Evolutionary conservation across 2,329 filamentous ascomycete species (phyloP).

Genomic region (Colletotrichum spaethianum): DNA sequence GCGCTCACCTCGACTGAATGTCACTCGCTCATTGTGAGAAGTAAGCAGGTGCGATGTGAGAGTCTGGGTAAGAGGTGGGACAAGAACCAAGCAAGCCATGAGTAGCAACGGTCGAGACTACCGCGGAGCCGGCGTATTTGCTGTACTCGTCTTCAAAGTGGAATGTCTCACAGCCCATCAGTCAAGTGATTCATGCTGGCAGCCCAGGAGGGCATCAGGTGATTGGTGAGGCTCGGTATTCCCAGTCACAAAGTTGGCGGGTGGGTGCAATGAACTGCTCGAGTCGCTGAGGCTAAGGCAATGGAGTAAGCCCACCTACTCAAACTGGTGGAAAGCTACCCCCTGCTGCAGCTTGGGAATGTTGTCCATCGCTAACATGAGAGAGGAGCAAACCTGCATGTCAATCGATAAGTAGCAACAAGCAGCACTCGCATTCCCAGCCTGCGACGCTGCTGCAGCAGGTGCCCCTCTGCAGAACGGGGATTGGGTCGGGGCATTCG

Average conservation of each 20-base stretch:
- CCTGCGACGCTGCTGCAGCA: constrained; percentile 24
- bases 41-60: not conserved
- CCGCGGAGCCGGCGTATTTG: constrained; percentile 24
- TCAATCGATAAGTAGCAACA: constrained; percentile 32
- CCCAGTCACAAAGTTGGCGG: constrained; percentile 14
- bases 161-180: constrained; percentile 41
- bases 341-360: constrained; percentile 12
- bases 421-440: constrained; percentile 17
- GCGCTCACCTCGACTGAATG: not conserved
- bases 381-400: too few species aligned
- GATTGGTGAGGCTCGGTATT: constrained; percentile 41
- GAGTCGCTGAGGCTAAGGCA: constrained; percentile 11
- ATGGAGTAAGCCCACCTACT: constrained; percentile 14
- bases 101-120: constrained; percentile 12
- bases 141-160: constrained; percentile 25
- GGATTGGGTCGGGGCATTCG: constrained; percentile 41
- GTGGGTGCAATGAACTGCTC: constrained; percentile 15
- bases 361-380: constrained; percentile 12
- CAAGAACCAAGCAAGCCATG: not conserved
- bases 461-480: constrained; percentile 37
- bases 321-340: constrained; percentile 28
- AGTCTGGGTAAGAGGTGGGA: not conserved
- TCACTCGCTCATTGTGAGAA: constrained; percentile 8
- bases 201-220: constrained; percentile 40
- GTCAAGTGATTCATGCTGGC: constrained; percentile 42